Base-by-base conservation (phyloP, 352 stramenopile species). In the Phytophthora agathidicida region DNA sequence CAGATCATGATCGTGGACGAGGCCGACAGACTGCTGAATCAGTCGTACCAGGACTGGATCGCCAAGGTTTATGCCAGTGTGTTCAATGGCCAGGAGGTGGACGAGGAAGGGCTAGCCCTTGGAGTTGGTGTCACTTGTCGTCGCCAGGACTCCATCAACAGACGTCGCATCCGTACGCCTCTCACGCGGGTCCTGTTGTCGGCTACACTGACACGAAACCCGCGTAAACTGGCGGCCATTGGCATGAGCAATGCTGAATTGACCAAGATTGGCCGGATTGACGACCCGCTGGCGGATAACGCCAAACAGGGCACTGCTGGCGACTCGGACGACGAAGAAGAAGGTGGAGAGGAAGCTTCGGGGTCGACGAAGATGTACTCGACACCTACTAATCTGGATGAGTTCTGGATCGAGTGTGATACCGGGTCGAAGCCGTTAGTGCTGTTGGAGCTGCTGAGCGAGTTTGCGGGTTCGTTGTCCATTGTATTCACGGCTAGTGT, bases 11-110 rank as follows among this genome's bases (percentile, higher is more conserved):
- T 99, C 2, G 88, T 99, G 24, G 97, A 99, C 58, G 97, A 99
- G 77, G 97, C 96, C 0, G 97, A 99, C 73, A 79, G 96, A 16
- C 77, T 99, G 43, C 65, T 99, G 46, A 98, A 96, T 62, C 95
- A 99, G 77, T 93, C 86, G 45, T 99, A 99, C 73, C 95, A 99
- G 64, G 95, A 98, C 76, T 99, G 96, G 96, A 96, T 99, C 39
- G 64, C 80, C 10, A 94, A 97, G 67, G 88, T 99, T 19, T 93
- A 95, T 47, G 77, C 77, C 19, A 93, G 82, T 65, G 82, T 93
- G 38, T 95, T 91, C 52, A 79, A 81, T 39, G 77, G 75, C 11
- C 77, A 88, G 24, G 77, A 88, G 6, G 68, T 80, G 16, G 64
- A 80, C 28, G 68, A 79, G 20, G 53, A 72, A 24, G 57, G 58